Evolutionary conservation across 371 early-diverging fungal genomes (phyloP), one percentile per base, ranked within the genome.

Genomic region (Actinomucor elegans): DNA sequence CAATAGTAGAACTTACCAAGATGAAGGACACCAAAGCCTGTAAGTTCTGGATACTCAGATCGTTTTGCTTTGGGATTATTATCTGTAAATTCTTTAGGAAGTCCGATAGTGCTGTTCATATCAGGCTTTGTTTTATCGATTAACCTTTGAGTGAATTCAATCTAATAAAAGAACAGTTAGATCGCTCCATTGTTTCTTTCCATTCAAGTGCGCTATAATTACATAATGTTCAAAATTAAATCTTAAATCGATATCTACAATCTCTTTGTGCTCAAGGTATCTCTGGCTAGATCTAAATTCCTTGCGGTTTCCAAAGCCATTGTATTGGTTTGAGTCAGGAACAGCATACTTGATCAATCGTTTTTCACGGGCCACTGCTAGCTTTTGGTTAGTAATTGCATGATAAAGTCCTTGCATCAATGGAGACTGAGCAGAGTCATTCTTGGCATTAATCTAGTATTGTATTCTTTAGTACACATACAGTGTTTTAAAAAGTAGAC

Each of bases 1-100:
- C n/a, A n/a, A n/a, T n/a, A n/a, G n/a, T n/a, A n/a, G 33, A 7
- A 28, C 54, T 51, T 73, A 76, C 73, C 81, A 31, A 72, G 57
- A 54, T 82, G 80, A 34, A 82, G 56, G 11, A 66, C 64, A 17
- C 63, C 60, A 38, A 64, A 69, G 4, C 82, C 85, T 12, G 77
- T 77, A 5, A 51, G 34, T n/a, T n/a, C 8, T 8, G 80, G 77
- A 42, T 74, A 74, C 0, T 67, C 59, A 8, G 50, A n/a, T 10
- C 17, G 37, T 20, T 61, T 66, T 8, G 66, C 58, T 5, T 71
- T 64, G 8, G 67, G 69, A 18, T 69, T 61, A 0, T 54, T 38
- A 15, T 65, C 52, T n/a, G 60, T 57, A 32, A 62, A 79, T 14
- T 64, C 61, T 36, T 67, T 67, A 2, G 77, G 77, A 9, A 76